These are phyloP conservation scores for Coniella vitis DNA, from an alignment of 2,329 filamentous ascomycete species.

Conservation along the genomic window DNA sequence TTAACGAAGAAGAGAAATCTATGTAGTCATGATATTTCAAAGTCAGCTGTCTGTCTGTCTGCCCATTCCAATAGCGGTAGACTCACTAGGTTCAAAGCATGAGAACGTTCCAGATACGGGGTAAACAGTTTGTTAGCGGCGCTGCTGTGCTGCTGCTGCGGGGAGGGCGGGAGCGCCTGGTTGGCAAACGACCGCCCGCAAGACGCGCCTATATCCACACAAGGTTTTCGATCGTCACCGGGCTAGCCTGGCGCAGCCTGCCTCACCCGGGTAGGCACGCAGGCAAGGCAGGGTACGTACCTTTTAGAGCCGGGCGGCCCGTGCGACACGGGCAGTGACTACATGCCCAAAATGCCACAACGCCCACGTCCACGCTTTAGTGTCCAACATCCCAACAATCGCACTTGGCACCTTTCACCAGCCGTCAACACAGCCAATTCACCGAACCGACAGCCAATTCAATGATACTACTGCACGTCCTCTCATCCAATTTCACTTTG, in stretches of 20 bases:
- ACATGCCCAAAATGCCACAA: slow-evolving; percentile 2
- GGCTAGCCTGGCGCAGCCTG: too few relatives aligned
- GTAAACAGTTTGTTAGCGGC: too few relatives aligned
- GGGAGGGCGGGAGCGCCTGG: too few relatives aligned
- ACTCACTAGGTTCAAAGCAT: too few relatives aligned
- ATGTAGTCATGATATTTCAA: too few relatives aligned
- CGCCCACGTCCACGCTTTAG: not conserved
- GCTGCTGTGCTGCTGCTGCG: too few relatives aligned
- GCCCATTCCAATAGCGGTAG: too few relatives aligned
- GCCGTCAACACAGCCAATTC: not conserved
- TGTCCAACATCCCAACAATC: not conserved
- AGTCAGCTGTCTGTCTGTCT: too few relatives aligned
- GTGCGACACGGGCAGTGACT: not conserved
- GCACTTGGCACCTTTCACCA: not conserved
- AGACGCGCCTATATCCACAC: slow-evolving; percentile 1
- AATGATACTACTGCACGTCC: not conserved
- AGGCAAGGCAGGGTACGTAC: not conserved
- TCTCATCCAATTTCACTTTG: not conserved
- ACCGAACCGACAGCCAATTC: not conserved
- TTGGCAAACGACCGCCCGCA: not conserved
- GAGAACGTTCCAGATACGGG: too few relatives aligned
- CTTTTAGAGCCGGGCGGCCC: not conserved
- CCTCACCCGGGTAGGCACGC: not conserved
- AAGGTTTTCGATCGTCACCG: not conserved
- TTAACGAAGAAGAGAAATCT: too few relatives aligned